Evolutionary conservation across 179 eudicot species (phyloP), one percentile per base, ranked within the genome.

Genomic region (Camellia oleifera): DNA sequence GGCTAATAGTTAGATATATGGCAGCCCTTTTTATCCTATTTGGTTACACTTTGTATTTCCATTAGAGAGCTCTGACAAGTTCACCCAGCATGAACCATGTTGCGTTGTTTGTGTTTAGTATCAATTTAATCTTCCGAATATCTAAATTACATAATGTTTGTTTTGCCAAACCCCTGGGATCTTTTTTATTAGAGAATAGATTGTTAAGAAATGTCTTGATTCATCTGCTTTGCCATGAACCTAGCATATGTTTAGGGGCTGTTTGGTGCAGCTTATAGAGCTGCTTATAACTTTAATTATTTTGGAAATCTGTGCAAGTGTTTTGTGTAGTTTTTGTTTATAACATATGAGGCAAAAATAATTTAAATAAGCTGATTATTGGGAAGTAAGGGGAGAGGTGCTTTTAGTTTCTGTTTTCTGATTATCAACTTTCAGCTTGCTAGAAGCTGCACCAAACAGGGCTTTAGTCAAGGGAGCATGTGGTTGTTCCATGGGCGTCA

Each of bases 21-120:
- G 40, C 40, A 32, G 1, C 2, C 10, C 7, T 26, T 12, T 40
- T 67, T 67, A 67, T 54, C 56, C 70, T 53, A 15, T 52, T 13
- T 17, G 11, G 50, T 9, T 65, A 32, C 18, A 54, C 80, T 53
- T 56, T 77, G 72, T 66, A 66, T 46, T 67, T 65, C 45, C 20
- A 11, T 15, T 32, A 52, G 79, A 64, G 13, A 48, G 13, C 40
- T 2, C 48, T 52, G 46, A 15, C 20, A 15, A 26, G 32, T 20
- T 65, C 26, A 45, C 53, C 72, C 52, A 23, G 60, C 42, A 18
- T 11, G 61, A 57, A 57, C 61, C 61, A 57, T 3, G 17, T 3
- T 32, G 40, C 40, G 40, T 32, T 32, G 13, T 57, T 14, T 57
- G 17, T 14, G 61, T 9, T 32, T 7, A 14, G 15, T 57, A 57